Conservation (phyloP, 148 eudicot genomes). For the Amaranthus hypochondriacus region DNA sequence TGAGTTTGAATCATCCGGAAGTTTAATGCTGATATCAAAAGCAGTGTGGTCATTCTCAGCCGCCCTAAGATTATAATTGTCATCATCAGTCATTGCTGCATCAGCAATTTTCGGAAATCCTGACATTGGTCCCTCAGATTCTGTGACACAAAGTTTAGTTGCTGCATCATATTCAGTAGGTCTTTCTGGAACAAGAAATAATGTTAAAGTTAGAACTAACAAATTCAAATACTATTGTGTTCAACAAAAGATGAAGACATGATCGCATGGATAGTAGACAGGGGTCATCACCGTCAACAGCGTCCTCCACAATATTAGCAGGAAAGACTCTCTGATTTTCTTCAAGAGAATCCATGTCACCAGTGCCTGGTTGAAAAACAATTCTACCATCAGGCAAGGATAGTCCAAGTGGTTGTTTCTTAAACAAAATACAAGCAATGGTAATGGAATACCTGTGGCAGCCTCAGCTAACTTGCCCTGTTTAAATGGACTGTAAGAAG, state of each 20-base stretch:
- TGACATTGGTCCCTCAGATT: slow-evolving; percentile 26
- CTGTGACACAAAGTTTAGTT: slow-evolving; percentile 19
- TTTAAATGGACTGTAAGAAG: slow-evolving; percentile 43
- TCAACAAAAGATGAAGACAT: neutral
- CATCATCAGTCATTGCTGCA: slow-evolving; percentile 24
- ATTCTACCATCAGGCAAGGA: slow-evolving; percentile 10
- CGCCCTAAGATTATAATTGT: slow-evolving; percentile 22
- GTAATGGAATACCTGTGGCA: slow-evolving; percentile 41
- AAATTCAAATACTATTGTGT: neutral
- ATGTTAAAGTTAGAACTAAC: neutral
- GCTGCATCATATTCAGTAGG: slow-evolving; percentile 29
- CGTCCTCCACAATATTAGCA: slow-evolving; percentile 30
- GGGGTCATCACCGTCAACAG: slow-evolving; percentile 32
- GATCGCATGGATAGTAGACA: neutral
- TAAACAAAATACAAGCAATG: neutral
- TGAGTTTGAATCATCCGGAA: slow-evolving; percentile 48
- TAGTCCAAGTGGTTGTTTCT: neutral
- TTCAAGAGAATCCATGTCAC: slow-evolving; percentile 31
- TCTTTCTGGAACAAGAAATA: slow-evolving; percentile 30
- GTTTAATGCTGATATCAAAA: slow-evolving; percentile 33
- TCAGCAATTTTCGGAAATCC: slow-evolving; percentile 16
- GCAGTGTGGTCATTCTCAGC: slow-evolving; percentile 28
- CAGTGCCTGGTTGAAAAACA: slow-evolving; percentile 28
- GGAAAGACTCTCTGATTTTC: slow-evolving; percentile 32
- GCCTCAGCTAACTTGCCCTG: slow-evolving; percentile 52